Percentiles rank a stretch among this genome's conserved stretches.
phyloP scores from a whole-genome alignment of 129 eudicot genomes.

The Helianthus tuberosus region DNA sequence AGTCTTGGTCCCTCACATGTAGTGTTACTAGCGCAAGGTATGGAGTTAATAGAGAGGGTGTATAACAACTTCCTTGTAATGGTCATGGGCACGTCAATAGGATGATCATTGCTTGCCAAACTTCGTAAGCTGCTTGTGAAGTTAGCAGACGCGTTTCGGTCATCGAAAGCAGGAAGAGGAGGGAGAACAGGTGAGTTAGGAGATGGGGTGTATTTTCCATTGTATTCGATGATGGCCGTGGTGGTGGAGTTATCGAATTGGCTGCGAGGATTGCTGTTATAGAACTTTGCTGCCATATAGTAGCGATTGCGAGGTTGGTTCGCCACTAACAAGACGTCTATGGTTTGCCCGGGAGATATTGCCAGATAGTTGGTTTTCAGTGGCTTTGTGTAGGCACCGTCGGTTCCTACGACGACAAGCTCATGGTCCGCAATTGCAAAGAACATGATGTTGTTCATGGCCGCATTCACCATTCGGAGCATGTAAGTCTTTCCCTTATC shows the following conservation, averaged over 20 bases:
- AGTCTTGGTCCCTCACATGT: constrained; percentile 33
- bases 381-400: constrained; percentile 68
- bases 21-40: constrained; percentile 27
- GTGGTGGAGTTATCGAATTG: constrained; percentile 35
- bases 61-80: constrained; percentile 31
- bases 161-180: constrained; percentile 36
- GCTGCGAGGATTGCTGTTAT: constrained; percentile 20
- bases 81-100: constrained; percentile 40
- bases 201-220: constrained; percentile 22
- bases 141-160: constrained; percentile 34
- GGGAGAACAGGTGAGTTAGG: constrained; percentile 27
- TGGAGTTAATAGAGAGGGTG: constrained; percentile 38
- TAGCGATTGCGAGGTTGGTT: constrained; percentile 51
- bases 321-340: constrained; percentile 56
- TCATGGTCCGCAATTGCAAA: constrained; percentile 44
- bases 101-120: constrained; percentile 36
- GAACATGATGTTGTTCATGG: constrained; percentile 62
- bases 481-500: constrained; percentile 64
- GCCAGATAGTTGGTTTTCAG: constrained; percentile 38
- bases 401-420: constrained; percentile 58
- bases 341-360: constrained; percentile 70
- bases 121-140: constrained; percentile 43
- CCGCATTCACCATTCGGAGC: constrained; percentile 67
- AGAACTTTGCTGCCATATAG: constrained; percentile 55
- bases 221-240: constrained; percentile 52